Conservation (phyloP, 441 rosid genomes). For the Populus hybrid region DNA sequence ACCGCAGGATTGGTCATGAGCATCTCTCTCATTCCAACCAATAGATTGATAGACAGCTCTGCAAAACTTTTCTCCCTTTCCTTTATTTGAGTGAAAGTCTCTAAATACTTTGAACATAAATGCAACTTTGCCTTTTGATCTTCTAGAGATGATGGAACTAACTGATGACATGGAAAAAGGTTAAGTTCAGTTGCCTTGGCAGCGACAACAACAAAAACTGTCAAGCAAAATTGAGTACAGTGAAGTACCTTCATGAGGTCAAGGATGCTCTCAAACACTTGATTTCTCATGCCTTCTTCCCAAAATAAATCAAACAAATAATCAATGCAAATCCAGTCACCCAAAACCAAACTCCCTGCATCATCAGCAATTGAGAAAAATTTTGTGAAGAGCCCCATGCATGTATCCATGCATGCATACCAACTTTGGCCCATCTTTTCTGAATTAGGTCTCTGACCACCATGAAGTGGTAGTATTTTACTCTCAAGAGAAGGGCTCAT, state of each 20-base stretch:
- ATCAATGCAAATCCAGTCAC: slow-evolving; percentile 60
- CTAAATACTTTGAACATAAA: slow-evolving; percentile 88
- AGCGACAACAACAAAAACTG: slow-evolving; percentile 15
- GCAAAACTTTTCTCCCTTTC: slow-evolving; percentile 73
- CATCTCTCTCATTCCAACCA: slow-evolving; percentile 90
- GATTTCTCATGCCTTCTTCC: slow-evolving; percentile 73
- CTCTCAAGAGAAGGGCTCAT: slow-evolving; percentile 27
- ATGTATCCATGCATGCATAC: slow-evolving; percentile 64
- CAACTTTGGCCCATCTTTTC: slow-evolving; percentile 39
- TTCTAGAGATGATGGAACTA: slow-evolving; percentile 53
- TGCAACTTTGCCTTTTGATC: slow-evolving; percentile 72
- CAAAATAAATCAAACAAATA: slow-evolving; percentile 92
- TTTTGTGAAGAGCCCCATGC: slow-evolving; percentile 59
- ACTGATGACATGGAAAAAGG: slow-evolving; percentile 40
- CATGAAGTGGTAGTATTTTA: slow-evolving; percentile 28
- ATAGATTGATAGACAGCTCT: slow-evolving; percentile 66
- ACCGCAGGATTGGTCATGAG: slow-evolving; percentile 65
- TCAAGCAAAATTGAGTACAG: slow-evolving; percentile 13
- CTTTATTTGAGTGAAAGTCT: slow-evolving; percentile 89
- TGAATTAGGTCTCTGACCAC: slow-evolving; percentile 34
- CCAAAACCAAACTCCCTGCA: slow-evolving; percentile 62
- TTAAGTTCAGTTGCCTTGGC: slow-evolving; percentile 16
- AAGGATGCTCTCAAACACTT: slow-evolving; percentile 62
- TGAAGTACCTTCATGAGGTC: slow-evolving; percentile 86
- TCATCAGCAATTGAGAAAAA: slow-evolving; percentile 63